Evolutionary conservation across 768 basidiomycete genomes (phyloP), one percentile per base, ranked within the genome.

Genomic region (Antrodiella citrinella): DNA sequence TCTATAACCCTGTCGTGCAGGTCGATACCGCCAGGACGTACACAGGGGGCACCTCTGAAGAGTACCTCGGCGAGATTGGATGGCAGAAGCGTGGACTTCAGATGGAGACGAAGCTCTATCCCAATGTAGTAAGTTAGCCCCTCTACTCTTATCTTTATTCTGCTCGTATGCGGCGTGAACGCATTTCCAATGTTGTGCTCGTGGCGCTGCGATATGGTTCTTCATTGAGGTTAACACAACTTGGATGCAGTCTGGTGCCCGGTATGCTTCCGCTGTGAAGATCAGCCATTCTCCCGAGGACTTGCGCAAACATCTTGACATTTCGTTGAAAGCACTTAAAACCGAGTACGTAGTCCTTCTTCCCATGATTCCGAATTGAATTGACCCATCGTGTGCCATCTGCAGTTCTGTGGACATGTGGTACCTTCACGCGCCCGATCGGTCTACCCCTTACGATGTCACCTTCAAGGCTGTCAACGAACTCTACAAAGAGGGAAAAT

Each of bases 21-120:
- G 50, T 69, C 39, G 67, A 68, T 49, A 61, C 63, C 35, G 57
- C 59, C 2, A 54, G 61, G 13, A 23, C 47, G n/a, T 67, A 67
- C 50, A 44, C 48, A 4, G 58, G 57, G 1, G 65, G 67, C 2
- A 68, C 69, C 4, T 61, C 56, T 41, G 68, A 69, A 54, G 58
- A 69, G 48, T 62, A 60, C 54, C 69, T 83, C n/a, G 80, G 76
- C 4, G 66, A 76, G 63, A 67, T 75, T 48, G 65, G 72, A 51
- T 75, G 75, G 68, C 66, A 75, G 51, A 62, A 65, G 41, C 70
- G 76, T 26, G 78, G 78, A 0, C 58, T 83, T 21, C 70, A 71
- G 50, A 65, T 84, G 40, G 79, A 81, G 40, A 84, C 80, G 0
- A 85, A 85, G 60, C 71, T 80, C 15, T 73, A 72, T 19, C 41